phyloP scores from a whole-genome alignment of 169 alveolate species.

The Eimeria zaria region DNA sequence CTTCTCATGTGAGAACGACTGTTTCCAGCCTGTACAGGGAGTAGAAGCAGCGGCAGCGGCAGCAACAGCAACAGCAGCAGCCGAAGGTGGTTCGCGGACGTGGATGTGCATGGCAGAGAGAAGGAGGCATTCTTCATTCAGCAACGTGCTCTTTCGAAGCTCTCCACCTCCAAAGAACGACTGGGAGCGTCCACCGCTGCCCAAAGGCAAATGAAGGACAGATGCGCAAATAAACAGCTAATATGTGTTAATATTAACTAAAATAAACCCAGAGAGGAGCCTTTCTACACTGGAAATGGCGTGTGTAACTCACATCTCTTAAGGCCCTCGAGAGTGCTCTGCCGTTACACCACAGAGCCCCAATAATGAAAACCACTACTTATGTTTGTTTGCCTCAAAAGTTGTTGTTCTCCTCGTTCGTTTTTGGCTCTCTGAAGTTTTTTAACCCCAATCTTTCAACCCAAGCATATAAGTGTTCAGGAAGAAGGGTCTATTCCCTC shows the following conservation, averaged over 20 bases:
- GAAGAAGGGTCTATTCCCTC: background rate
- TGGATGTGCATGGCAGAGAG: background rate
- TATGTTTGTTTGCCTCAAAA: background rate
- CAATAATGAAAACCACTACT: background rate
- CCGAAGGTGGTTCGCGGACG: background rate
- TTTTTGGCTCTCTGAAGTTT: background rate
- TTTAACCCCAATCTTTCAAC: background rate
- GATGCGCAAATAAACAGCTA: background rate
- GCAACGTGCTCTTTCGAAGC: background rate
- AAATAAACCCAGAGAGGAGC: background rate
- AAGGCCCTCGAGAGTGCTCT: background rate
- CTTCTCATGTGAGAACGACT: conserved; percentile 31
- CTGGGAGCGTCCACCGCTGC: background rate
- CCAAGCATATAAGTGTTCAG: background rate
- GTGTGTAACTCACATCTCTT: background rate
- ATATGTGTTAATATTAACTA: background rate
- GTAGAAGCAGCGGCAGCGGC: conserved; percentile 36
- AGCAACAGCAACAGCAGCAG: background rate
- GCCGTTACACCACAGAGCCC: background rate
- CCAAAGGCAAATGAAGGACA: background rate
- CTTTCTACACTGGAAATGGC: background rate
- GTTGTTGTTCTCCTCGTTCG: background rate
- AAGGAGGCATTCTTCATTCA: background rate
- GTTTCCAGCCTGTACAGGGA: background rate
- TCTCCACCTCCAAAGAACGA: background rate